Percentiles rank a stretch among this genome's conserved stretches.
These are phyloP conservation scores for Cystobasidiaceae sp. DNA, from an alignment of 1,284 basidiomycete species.

Conservation along the genomic window DNA sequence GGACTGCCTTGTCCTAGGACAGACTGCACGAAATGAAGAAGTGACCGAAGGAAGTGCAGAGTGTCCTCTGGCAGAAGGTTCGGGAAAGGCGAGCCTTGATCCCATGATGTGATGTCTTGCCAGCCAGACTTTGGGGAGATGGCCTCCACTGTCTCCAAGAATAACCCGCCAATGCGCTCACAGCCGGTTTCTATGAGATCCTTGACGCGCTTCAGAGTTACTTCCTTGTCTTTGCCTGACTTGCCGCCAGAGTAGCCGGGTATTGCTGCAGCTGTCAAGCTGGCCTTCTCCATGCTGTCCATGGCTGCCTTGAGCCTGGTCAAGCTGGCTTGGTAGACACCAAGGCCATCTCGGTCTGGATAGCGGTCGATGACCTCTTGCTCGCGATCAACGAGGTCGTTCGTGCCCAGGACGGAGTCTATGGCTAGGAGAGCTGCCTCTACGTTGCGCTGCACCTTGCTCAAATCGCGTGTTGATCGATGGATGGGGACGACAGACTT, in stretches of 20 bases:
- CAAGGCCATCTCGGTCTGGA: conserved; percentile 15
- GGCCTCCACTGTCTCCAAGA: conserved; percentile 15
- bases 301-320: conserved; percentile 20
- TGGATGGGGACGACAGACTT: conserved; percentile 41
- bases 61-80: conserved; percentile 12
- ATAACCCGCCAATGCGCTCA: conserved; percentile 1
- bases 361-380: conserved; percentile 34
- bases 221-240: conserved; percentile 27
- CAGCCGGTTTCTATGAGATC: conserved; percentile 25
- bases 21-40: conserved; percentile 10
- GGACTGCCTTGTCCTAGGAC: conserved; percentile 5
- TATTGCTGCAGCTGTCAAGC: neutral
- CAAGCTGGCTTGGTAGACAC: conserved; percentile 30
- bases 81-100: conserved; percentile 16
- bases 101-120: conserved; percentile 22
- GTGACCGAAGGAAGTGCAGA: neutral
- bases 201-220: conserved; percentile 8
- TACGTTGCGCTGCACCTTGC: conserved; percentile 33
- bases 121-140: conserved; percentile 25
- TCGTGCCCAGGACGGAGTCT: conserved; percentile 39
- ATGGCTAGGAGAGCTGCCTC: conserved; percentile 39
- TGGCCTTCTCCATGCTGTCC: conserved; percentile 21
- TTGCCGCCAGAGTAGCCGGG: neutral
- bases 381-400: conserved; percentile 41
- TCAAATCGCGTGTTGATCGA: conserved; percentile 29